These are phyloP conservation scores for Coccomyxa sp. DNA, from an alignment of 139 green algal species.

Conservation along the genomic window DNA sequence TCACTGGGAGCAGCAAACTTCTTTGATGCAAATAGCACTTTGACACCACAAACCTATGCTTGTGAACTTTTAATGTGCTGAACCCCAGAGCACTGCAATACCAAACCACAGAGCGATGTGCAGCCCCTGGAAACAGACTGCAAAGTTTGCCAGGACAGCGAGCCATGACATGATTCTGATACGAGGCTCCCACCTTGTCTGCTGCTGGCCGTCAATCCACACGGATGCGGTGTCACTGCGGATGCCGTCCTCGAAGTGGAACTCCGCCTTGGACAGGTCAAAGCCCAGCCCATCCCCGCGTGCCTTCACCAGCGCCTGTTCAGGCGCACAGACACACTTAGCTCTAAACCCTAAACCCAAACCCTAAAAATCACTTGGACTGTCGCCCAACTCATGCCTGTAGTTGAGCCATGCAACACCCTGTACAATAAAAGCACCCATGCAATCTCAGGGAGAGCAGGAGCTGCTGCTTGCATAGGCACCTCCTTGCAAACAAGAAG, in stretches of 20 bases:
- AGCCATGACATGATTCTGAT: no score
- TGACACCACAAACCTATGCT: no score
- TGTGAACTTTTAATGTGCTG: no score
- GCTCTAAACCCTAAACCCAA: not conserved
- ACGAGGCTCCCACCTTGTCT: constrained; percentile 1
- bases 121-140: no score
- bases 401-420: not conserved
- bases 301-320: constrained; percentile 73
- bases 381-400: not conserved
- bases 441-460: no score
- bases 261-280: constrained; percentile 52
- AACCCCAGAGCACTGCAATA: no score
- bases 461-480: no score
- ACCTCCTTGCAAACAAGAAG: no score
- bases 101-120: no score
- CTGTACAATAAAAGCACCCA: not conserved
- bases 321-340: not conserved
- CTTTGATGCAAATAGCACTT: no score
- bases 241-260: constrained; percentile 23
- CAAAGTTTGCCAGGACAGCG: no score
- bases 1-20: no score
- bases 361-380: not conserved
- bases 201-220: constrained; percentile 20
- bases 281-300: constrained; percentile 71
- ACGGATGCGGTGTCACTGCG: constrained; percentile 16